Percentiles rank a stretch among this genome's conserved stretches.
Conservation (phyloP, 1,284 basidiomycete species). For the Cryptococcus sp. region DNA sequence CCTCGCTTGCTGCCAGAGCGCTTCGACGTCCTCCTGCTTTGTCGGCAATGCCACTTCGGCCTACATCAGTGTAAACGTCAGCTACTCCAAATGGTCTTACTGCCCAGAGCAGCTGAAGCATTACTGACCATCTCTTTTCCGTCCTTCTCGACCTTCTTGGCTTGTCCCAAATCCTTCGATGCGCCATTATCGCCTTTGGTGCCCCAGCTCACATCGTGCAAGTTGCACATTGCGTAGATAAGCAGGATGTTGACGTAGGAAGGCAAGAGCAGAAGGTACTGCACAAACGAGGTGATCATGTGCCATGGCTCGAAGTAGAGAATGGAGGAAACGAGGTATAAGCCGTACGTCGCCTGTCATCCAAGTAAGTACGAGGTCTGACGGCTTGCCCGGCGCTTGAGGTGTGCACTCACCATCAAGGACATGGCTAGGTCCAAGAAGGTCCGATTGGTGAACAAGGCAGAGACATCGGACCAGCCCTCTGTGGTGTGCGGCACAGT, state of each 20-base stretch:
- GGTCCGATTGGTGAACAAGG: constrained; percentile 66
- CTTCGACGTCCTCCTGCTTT: constrained; percentile 79
- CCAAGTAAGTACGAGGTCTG: constrained; percentile 1
- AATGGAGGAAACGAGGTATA: constrained; percentile 82
- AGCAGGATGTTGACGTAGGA: constrained; percentile 79
- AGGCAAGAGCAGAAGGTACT: constrained; percentile 56
- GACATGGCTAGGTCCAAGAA: constrained; percentile 70
- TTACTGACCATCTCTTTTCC: constrained; percentile 72
- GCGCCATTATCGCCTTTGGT: constrained; percentile 88
- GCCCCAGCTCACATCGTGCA: constrained; percentile 63
- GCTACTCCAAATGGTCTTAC: no score
- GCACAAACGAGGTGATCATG: constrained; percentile 81
- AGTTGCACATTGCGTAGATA: constrained; percentile 66
- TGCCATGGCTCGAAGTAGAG: constrained; percentile 91
- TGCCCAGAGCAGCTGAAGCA: no score
- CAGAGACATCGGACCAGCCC: constrained; percentile 69
- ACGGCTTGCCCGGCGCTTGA: constrained; percentile 61
- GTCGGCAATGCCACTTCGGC: constrained; percentile 77
- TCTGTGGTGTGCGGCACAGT: constrained; percentile 71
- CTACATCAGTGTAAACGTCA: constrained; percentile 3
- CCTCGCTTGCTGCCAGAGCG: constrained; percentile 74
- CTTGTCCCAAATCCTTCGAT: constrained; percentile 80
- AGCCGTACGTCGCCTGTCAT: constrained; percentile 77
- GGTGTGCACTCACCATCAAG: constrained; percentile 31
- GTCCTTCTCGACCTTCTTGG: constrained; percentile 81